phyloP scores from a whole-genome alignment of 2,329 filamentous ascomycete genomes.

The Hypoxylon sp. region DNA sequence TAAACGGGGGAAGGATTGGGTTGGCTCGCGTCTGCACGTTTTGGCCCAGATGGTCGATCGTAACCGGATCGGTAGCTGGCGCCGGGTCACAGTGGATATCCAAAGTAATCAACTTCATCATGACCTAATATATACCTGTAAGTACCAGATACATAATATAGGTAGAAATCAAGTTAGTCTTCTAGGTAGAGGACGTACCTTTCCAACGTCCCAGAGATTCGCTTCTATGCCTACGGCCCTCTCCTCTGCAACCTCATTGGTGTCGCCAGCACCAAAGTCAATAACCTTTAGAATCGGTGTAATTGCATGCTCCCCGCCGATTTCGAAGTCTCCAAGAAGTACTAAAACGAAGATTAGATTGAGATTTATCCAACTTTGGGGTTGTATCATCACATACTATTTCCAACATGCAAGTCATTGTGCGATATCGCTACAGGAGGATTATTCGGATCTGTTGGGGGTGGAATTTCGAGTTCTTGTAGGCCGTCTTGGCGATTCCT shows the following conservation, averaged over 20 bases:
- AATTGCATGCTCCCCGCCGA: conserved; percentile 12
- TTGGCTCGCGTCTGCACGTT: conserved; percentile 1
- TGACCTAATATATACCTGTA: conserved; percentile 12
- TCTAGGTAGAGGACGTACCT: conserved; percentile 15
- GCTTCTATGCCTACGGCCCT: neutral
- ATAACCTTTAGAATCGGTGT: conserved; percentile 30
- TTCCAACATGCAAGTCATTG: conserved; percentile 16
- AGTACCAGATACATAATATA: conserved; percentile 15
- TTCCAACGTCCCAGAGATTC: conserved; percentile 23
- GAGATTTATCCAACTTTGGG: neutral
- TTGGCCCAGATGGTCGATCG: conserved; percentile 4
- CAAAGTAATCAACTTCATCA: conserved; percentile 23
- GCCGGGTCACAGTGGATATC: neutral
- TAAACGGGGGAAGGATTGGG: conserved; percentile 2
- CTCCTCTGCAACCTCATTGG: neutral
- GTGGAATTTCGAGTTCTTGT: conserved; percentile 18
- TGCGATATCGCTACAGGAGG: neutral
- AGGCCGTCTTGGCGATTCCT: conserved; percentile 1
- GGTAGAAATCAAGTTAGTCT: neutral
- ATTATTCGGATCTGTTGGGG: neutral
- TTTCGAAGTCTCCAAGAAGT: conserved; percentile 20
- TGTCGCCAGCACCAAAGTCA: conserved; percentile 17
- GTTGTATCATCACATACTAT: conserved; percentile 23
- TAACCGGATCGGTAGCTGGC: too few relatives aligned
- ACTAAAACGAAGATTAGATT: conserved; percentile 16